phyloP scores from a whole-genome alignment of 345 rosid species.

The Gossypium australe region DNA sequence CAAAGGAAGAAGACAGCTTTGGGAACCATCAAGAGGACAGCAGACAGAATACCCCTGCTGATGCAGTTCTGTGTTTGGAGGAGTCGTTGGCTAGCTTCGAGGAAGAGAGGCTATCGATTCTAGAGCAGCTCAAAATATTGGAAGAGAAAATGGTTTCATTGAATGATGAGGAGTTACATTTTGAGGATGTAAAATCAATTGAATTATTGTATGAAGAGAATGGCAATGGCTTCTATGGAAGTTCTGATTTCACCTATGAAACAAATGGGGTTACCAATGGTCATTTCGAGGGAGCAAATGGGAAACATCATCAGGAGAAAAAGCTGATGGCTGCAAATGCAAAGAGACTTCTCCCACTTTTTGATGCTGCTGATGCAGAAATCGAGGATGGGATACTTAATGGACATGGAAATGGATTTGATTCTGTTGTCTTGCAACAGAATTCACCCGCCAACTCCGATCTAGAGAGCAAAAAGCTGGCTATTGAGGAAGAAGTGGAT shows the following conservation, averaged over 20 bases:
- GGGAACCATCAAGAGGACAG: slow-evolving; percentile 26
- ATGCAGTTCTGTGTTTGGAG: slow-evolving; percentile 67
- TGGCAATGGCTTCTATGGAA: slow-evolving; percentile 38
- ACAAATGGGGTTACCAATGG: slow-evolving; percentile 48
- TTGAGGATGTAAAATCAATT: slow-evolving; percentile 41
- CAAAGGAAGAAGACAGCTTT: slow-evolving; percentile 34
- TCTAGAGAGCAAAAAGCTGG: slow-evolving; percentile 29
- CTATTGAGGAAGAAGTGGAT: slow-evolving; percentile 74
- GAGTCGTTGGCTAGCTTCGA: slow-evolving; percentile 70
- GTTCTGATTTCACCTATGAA: slow-evolving; percentile 21
- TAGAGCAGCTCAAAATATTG: slow-evolving; percentile 80
- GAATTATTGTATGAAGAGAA: slow-evolving; percentile 30
- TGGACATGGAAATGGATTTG: slow-evolving; percentile 28
- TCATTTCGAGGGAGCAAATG: slow-evolving; percentile 52
- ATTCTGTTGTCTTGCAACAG: slow-evolving; percentile 21
- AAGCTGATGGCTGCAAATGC: slow-evolving; percentile 42
- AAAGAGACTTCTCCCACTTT: slow-evolving; percentile 85
- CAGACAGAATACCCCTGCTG: slow-evolving; percentile 54
- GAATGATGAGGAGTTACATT: slow-evolving; percentile 50
- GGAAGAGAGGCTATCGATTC: slow-evolving; percentile 78
- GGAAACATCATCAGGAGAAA: slow-evolving; percentile 34
- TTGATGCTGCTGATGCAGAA: slow-evolving; percentile 62
- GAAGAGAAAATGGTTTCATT: slow-evolving; percentile 70
- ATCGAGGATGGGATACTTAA: slow-evolving; percentile 35
- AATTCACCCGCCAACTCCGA: slow-evolving; percentile 27